These are phyloP conservation scores for Wallacemonas sp. DNA, from an alignment of 208 protist genomes.

Conservation along the genomic window DNA sequence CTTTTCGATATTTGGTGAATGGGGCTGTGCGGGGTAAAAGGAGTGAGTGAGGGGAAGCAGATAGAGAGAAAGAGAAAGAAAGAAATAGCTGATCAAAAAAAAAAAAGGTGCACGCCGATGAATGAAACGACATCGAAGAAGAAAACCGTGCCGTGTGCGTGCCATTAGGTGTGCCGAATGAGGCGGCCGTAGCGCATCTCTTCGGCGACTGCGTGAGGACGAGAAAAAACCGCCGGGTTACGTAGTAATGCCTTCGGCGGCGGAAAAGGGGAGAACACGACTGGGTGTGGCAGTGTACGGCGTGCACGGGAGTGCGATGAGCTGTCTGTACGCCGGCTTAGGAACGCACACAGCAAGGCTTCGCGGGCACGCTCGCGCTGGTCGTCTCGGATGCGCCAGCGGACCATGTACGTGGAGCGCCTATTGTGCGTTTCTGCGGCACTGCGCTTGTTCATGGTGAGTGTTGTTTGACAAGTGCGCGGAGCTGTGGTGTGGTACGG, in stretches of 20 bases:
- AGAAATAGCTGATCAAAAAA: constrained; percentile 16
- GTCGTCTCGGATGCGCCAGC: not conserved
- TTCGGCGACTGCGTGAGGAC: not conserved
- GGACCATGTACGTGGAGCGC: not conserved
- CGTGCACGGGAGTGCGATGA: too few relatives aligned
- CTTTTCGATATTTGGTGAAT: too few relatives aligned
- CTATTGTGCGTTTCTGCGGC: not conserved
- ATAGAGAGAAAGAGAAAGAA: constrained; percentile 21
- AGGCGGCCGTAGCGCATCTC: constrained; percentile 6
- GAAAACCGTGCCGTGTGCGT: not conserved
- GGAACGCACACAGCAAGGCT: not conserved
- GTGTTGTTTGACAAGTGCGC: too few relatives aligned
- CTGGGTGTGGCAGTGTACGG: not conserved
- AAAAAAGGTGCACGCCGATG: not conserved
- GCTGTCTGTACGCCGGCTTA: not conserved
- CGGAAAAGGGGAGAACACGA: constrained; percentile 1
- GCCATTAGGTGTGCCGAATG: not conserved
- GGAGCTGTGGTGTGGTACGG: not conserved
- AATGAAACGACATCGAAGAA: not conserved
- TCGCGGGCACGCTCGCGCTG: not conserved
- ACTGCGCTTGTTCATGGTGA: not conserved
- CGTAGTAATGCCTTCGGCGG: not conserved
- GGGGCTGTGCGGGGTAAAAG: too few relatives aligned
- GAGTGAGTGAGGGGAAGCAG: too few relatives aligned
- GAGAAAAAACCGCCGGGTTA: not conserved